phyloP scores from a whole-genome alignment of 192 early-diverging fungal species.

The Allomyces javanicus region DNA sequence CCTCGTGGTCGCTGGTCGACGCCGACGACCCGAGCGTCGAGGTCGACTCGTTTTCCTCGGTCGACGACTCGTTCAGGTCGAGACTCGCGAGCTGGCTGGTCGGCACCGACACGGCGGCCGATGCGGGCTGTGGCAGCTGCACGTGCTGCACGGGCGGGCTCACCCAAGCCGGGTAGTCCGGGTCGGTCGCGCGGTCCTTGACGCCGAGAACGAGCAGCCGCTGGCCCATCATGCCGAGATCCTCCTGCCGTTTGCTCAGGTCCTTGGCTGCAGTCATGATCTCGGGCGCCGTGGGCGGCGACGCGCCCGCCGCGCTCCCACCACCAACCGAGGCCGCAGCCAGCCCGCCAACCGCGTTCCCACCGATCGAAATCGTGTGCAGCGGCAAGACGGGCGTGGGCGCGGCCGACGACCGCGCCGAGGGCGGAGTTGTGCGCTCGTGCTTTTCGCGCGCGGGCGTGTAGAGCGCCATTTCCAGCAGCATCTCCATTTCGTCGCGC shows the following conservation, averaged over 20 bases:
- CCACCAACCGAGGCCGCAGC: not conserved
- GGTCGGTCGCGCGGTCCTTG: slow-evolving; percentile 1
- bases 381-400: no score
- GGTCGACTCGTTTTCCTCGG: no score
- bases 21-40: no score
- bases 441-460: slow-evolving; percentile 1
- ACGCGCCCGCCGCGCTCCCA: not conserved
- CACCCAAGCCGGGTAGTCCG: no score
- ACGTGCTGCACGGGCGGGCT: no score
- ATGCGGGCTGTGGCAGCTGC: no score
- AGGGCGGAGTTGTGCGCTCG: not conserved
- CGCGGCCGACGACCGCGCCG: not conserved
- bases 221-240: slow-evolving; percentile 49
- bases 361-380: not conserved
- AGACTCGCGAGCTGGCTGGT: no score
- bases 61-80: no score
- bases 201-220: slow-evolving; percentile 9
- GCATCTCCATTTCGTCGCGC: slow-evolving; percentile 16
- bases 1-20: no score
- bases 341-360: not conserved
- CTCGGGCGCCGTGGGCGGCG: not conserved
- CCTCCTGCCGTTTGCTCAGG: slow-evolving; percentile 35
- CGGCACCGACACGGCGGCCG: no score
- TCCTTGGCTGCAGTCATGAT: slow-evolving; percentile 20
- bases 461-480: slow-evolving; percentile 11